Base-by-base conservation (phyloP, 2,329 filamentous ascomycete species). In the Venturia oleaginea region DNA sequence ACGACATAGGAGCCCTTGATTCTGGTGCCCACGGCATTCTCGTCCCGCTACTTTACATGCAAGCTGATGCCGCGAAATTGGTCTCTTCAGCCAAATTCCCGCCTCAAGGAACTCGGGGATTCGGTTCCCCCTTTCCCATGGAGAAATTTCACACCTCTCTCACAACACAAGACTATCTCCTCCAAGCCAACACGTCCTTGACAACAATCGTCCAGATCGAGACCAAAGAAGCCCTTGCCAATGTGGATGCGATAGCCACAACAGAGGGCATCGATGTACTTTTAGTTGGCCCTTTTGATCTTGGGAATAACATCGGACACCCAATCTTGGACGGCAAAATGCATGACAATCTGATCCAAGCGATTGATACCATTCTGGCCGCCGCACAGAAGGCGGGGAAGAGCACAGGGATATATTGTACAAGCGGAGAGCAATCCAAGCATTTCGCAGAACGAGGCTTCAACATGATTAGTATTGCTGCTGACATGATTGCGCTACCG, bases 1-100 rank as follows among this genome's bases (percentile, higher is more conserved):
- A 38, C 37, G 30, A 7, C 27, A 8, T 63, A 80, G 77, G 78
- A 61, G 84, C 84, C 13, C 77, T 86, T 43, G 84, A 86, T 68
- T 75, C 82, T 55, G 84, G 84, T 43, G 83, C 84, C 8, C 83
- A 86, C 70, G 84, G 83, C 38, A 78, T 86, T 42, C 74, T 85
- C 34, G 82, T 83, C 4, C 83, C 81, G 4, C 71, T 83, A 5
- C 75, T 84, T 40, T 78, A 81, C 67, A 82, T 78, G 0, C 78
- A 78, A 13, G 80, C 82, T 27, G 82, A 85, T 67, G 82, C 81
- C 5, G 76, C 75, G 67, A 77, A 74, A 32, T 74, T 85, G 34
- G 82, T 84, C 19, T 72, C 76, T 48, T 79, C 78, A 24, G 77
- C 81, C 37, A 85, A 84, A 68, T 85, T 84, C 68, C 83, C 83